Base-by-base conservation (phyloP, 176 grass and related monocot genomes). In the Leersia perrieri region DNA sequence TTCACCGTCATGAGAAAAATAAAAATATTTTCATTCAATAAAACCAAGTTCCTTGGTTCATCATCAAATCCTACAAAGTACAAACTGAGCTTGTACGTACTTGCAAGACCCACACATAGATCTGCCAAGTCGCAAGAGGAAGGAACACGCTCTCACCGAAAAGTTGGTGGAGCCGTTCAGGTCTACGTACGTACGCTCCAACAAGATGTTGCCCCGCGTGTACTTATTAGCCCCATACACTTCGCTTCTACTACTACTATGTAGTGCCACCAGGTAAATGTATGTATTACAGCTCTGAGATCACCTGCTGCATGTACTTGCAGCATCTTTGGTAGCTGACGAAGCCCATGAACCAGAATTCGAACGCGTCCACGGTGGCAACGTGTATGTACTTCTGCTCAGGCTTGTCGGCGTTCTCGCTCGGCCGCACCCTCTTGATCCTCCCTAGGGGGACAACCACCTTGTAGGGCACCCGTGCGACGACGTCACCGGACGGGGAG, bases 301-400 rank as follows among this genome's bases (percentile, higher is more conserved):
- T 87, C 71, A 88, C 83, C 57, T 89, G 81, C 57, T 80, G 84
- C 55, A 94, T 86, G 76, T 87, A 91, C 78, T 84, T 94, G 87
- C 79, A 94, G 76, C 87, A 89, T 40, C 87, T 72, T 53, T 94
- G 83, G 33, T 84, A 82, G 38, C 87, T 91, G 1, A 91, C 87
- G 70, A 94, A 94, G 0, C 92, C 92, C 87, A 94, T 89, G 72
- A 94, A 89, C 88, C 88, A 89, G 60, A 89, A 89, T 78, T 89
- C 88, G 83, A 88, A 98, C 0, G 81, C 77, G 75, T 98, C 95
- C 12, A 87, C 73, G 7, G 95, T 98, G 14, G 41, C 83, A 60
- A 98, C 77, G 64, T 93, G 88, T 28, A 98, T 63, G 77, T 98
- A 98, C 49, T 98, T 98, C 34, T 94, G 87, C 28, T 90, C 88